These are phyloP conservation scores for Solanum ahanhuiri DNA, from an alignment of 257 asterid genomes.

Conservation along the genomic window DNA sequence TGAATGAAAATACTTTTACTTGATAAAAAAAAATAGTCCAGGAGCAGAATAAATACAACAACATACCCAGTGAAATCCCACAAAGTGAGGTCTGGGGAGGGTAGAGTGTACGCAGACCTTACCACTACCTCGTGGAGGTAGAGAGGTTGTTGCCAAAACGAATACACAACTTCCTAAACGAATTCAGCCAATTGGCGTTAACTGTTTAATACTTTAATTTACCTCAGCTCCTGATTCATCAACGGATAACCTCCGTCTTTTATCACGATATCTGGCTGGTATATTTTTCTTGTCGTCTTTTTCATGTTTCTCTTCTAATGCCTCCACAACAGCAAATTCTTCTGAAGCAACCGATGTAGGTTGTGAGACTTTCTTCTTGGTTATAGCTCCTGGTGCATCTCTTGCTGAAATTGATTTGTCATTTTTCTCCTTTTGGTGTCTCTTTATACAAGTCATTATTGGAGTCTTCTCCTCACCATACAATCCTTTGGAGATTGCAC, in stretches of 20 bases:
- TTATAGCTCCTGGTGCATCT: neutral
- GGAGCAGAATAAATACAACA: neutral
- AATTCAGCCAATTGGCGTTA: neutral
- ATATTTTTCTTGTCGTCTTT: neutral
- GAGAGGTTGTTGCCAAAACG: neutral
- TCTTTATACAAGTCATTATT: neutral
- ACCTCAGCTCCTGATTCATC: neutral
- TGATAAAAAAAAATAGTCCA: neutral
- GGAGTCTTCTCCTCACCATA: neutral
- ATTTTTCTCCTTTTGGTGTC: neutral
- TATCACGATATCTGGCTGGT: neutral
- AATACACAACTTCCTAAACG: neutral
- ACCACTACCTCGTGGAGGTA: neutral
- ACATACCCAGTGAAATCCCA: neutral
- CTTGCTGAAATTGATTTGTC: neutral
- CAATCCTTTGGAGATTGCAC: neutral
- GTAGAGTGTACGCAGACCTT: neutral
- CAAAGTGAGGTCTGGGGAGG: neutral
- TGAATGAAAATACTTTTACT: neutral
- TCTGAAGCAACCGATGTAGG: neutral
- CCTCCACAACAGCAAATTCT: neutral
- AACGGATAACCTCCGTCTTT: neutral
- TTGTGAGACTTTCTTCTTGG: neutral
- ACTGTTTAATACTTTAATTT: neutral
- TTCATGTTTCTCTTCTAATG: neutral